These are phyloP conservation scores for Fonsecaea multimorphosa DNA, from an alignment of 2,329 filamentous ascomycete species.

Conservation along the genomic window DNA sequence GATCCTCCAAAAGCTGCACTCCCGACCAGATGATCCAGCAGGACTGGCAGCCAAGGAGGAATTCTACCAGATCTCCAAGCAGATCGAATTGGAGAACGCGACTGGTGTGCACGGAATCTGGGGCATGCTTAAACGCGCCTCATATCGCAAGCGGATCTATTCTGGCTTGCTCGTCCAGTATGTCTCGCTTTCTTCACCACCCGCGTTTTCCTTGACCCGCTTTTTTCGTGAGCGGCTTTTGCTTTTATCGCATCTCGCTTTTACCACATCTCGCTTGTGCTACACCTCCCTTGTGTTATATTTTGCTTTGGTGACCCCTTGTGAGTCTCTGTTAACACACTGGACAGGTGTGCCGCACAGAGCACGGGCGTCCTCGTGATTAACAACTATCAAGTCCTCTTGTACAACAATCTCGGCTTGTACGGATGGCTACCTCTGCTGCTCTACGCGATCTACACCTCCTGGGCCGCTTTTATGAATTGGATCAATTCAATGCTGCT, in stretches of 20 bases:
- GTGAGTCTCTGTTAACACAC: slow-evolving; percentile 45
- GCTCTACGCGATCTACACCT: slow-evolving; percentile 52
- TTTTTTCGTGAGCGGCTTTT: too few species aligned
- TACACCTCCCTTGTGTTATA: too few species aligned
- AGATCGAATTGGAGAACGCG: slow-evolving; percentile 49
- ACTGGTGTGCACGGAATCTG: slow-evolving; percentile 43
- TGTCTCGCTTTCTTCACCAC: slow-evolving; percentile 43
- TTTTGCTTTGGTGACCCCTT: too few species aligned
- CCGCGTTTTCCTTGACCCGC: too few species aligned
- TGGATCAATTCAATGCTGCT: slow-evolving; percentile 49
- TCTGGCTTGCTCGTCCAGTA: slow-evolving; percentile 19
- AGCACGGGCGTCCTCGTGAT: slow-evolving; percentile 36
- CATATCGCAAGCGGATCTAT: slow-evolving; percentile 48
- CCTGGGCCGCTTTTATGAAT: slow-evolving; percentile 48
- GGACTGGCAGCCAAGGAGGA: slow-evolving; percentile 47
- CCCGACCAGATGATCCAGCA: slow-evolving; percentile 47
- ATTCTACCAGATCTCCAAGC: slow-evolving; percentile 53
- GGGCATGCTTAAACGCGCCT: slow-evolving; percentile 50
- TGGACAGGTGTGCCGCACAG: slow-evolving; percentile 42
- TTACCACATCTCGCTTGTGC: too few species aligned
- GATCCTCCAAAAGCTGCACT: slow-evolving; percentile 53
- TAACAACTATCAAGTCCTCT: slow-evolving; percentile 51
- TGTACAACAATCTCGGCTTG: slow-evolving; percentile 47
- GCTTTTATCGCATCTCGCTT: too few species aligned
- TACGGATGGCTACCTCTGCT: slow-evolving; percentile 50